These are phyloP conservation scores for Sextonia rubra DNA, from an alignment of 164 flowering plant genomes.

Conservation along the genomic window DNA sequence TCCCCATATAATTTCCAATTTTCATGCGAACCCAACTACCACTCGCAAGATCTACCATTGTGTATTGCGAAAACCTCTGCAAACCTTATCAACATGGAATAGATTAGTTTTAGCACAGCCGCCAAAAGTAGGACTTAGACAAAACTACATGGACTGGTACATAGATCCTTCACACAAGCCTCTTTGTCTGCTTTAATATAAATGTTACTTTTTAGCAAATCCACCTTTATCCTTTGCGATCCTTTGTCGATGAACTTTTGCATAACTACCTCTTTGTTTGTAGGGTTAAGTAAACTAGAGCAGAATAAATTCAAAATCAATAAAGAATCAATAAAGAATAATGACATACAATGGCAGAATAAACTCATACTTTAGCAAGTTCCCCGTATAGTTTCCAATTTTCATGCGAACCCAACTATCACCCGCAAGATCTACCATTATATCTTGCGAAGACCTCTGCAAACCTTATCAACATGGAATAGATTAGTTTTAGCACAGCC, in stretches of 20 bases:
- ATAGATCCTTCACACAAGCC: constrained; percentile 95
- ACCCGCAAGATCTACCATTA: constrained; percentile 69
- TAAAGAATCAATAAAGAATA: too few relatives aligned
- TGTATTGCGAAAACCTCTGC: constrained; percentile 82
- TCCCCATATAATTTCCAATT: constrained; percentile 91
- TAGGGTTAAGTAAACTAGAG: too few relatives aligned
- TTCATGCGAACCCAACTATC: constrained; percentile 96
- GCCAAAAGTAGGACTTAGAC: background rate
- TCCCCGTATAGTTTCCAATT: constrained; percentile 91
- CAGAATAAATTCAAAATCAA: too few relatives aligned
- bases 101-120: background rate
- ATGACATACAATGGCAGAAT: background rate
- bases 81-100: constrained; percentile 51
- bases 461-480: constrained; percentile 51
- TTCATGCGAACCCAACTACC: constrained; percentile 96
- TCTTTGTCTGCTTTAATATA: constrained; percentile 95
- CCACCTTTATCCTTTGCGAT: too few relatives aligned
- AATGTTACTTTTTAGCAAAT: constrained; percentile 76
- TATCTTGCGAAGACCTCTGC: constrained; percentile 82
- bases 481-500: background rate
- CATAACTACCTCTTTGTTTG: too few relatives aligned
- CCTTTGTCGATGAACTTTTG: constrained; percentile 86
- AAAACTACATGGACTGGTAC: background rate
- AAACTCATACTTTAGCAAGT: constrained; percentile 69
- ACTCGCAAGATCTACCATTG: constrained; percentile 69